phyloP scores from a whole-genome alignment of 1,139 yeast species.

The Suhomyces yuchorum region DNA sequence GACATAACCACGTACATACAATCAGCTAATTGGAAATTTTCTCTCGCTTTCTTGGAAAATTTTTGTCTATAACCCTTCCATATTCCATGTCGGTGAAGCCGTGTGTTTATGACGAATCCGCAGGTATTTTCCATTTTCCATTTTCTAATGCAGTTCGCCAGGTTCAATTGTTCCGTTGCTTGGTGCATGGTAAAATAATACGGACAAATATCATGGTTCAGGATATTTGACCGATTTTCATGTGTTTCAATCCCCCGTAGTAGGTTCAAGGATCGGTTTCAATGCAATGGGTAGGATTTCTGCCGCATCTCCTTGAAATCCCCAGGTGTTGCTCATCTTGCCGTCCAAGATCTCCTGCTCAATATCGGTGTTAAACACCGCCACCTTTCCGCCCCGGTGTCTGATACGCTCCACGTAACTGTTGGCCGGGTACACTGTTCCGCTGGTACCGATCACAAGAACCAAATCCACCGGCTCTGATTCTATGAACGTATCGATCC shows the following conservation, averaged over 20 bases:
- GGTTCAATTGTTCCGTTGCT: too few relatives aligned
- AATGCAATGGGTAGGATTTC: slow-evolving; percentile 66
- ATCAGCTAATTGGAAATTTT: background rate
- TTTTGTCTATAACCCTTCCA: too few relatives aligned
- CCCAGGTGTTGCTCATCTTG: slow-evolving; percentile 56
- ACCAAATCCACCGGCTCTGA: slow-evolving; percentile 64
- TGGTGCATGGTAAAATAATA: too few relatives aligned
- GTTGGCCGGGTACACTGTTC: slow-evolving; percentile 88
- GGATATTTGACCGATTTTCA: too few relatives aligned
- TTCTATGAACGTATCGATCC: slow-evolving; percentile 73
- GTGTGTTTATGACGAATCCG: too few relatives aligned
- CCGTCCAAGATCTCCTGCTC: slow-evolving; percentile 46
- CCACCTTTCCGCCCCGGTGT: slow-evolving; percentile 77
- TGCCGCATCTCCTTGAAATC: slow-evolving; percentile 81
- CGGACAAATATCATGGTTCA: too few relatives aligned
- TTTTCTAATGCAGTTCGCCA: too few relatives aligned
- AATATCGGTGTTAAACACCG: slow-evolving; percentile 74
- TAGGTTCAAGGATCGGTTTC: slow-evolving; percentile 45
- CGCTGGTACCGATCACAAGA: slow-evolving; percentile 82
- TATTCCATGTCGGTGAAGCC: too few relatives aligned
- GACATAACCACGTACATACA: background rate
- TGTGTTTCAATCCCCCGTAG: too few relatives aligned
- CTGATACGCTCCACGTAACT: slow-evolving; percentile 80
- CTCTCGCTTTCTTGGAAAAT: too few relatives aligned
- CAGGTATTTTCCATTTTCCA: too few relatives aligned